Conservation (phyloP, 305 asterid genomes). For the Nicotiana rustica region DNA sequence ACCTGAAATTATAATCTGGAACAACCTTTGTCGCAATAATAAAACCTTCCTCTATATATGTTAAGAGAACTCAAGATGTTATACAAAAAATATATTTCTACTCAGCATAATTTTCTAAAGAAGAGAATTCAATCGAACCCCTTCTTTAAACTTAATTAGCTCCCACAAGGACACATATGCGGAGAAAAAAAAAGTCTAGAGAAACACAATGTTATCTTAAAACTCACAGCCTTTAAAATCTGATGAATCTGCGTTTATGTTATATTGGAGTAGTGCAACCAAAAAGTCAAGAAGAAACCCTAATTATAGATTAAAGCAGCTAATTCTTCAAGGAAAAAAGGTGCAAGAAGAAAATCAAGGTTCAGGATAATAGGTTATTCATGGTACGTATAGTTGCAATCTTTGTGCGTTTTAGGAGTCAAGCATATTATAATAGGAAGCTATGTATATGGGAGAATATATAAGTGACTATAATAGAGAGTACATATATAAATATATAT, state of each 20-base stretch:
- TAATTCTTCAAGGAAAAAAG: not conserved
- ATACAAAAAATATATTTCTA: too few relatives aligned
- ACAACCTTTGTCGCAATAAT: too few relatives aligned
- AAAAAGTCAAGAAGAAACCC: constrained; percentile 23
- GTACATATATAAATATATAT: not conserved
- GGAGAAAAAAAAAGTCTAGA: not conserved
- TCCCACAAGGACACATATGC: not conserved
- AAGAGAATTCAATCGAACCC: not conserved
- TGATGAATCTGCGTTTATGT: not conserved
- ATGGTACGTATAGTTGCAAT: not conserved
- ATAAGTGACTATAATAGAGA: too few relatives aligned
- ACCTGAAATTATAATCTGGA: not conserved
- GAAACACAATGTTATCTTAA: not conserved
- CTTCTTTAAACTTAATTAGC: not conserved
- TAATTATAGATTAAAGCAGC: not conserved
- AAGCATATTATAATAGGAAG: too few relatives aligned
- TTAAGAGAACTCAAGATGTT: too few relatives aligned
- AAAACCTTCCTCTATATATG: too few relatives aligned
- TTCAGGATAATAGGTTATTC: not conserved
- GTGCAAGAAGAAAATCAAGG: not conserved
- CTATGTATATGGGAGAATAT: too few relatives aligned
- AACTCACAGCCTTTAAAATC: not conserved
- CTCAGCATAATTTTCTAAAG: too few relatives aligned
- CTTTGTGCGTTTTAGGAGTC: too few relatives aligned
- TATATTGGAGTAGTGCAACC: not conserved